Evolutionary conservation across 192 early-diverging fungal species (phyloP).

Genomic region (Geranomyces michiganensis): DNA sequence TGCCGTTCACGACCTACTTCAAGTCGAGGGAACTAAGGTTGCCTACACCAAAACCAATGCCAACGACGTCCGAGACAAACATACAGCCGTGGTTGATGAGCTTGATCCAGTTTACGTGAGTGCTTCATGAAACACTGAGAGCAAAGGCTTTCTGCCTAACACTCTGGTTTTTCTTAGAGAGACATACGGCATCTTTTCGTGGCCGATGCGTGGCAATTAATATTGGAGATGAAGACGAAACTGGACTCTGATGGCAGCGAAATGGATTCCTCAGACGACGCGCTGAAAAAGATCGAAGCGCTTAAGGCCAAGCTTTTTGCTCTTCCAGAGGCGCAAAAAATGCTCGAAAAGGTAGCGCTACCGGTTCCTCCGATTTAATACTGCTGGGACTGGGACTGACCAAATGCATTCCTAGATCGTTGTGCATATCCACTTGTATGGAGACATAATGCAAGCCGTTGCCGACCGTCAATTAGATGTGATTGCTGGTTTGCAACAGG

Average conservation of each 20-base stretch:
- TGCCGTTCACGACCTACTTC: conserved; percentile 83
- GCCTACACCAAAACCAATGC: conserved; percentile 39
- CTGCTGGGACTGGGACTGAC: conserved; percentile 34
- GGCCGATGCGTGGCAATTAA: conserved; percentile 32
- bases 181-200: conserved; percentile 42
- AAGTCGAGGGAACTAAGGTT: conserved; percentile 65
- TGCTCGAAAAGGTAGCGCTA: conserved; percentile 31
- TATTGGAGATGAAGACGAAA: conserved; percentile 24
- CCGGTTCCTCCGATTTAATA: conserved; percentile 47
- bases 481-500: conserved; percentile 70
- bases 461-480: conserved; percentile 59
- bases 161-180: neutral
- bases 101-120: conserved; percentile 64
- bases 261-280: conserved; percentile 2
- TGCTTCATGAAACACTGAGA: neutral
- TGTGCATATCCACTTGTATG: conserved; percentile 70
- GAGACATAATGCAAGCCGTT: conserved; percentile 68
- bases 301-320: conserved; percentile 27
- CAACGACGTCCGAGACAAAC: conserved; percentile 9
- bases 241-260: conserved; percentile 28
- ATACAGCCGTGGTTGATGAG: conserved; percentile 43
- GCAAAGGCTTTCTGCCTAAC: neutral
- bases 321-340: conserved; percentile 25
- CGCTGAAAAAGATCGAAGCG: conserved; percentile 27
- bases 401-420: neutral